Evolutionary conservation across 1,139 yeast species (phyloP).

Genomic region (Hansenula lynferdii): DNA sequence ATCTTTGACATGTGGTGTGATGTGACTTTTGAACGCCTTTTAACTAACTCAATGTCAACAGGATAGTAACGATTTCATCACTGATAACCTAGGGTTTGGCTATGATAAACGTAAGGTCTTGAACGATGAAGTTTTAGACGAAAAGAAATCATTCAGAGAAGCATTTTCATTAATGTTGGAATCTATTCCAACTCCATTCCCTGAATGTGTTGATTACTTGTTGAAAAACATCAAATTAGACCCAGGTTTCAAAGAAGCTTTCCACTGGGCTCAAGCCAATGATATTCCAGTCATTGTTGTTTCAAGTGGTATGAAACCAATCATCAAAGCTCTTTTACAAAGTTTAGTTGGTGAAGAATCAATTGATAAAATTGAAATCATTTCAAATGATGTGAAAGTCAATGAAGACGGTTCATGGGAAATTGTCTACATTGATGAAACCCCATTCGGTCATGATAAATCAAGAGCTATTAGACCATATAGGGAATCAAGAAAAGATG

Average conservation of each 20-base stretch:
- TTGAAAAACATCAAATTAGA: slow-evolving; percentile 66
- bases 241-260: slow-evolving; percentile 83
- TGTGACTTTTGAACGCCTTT: not conserved
- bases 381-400: slow-evolving; percentile 71
- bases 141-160: slow-evolving; percentile 65
- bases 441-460: slow-evolving; percentile 93
- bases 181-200: slow-evolving; percentile 70
- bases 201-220: slow-evolving; percentile 70
- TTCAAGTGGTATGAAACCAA: slow-evolving; percentile 90
- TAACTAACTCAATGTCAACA: slow-evolving; percentile 20
- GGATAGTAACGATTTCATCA: slow-evolving; percentile 88
- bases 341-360: slow-evolving; percentile 77
- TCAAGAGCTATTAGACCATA: slow-evolving; percentile 74
- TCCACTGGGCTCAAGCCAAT: slow-evolving; percentile 68
- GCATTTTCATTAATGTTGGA: slow-evolving; percentile 84
- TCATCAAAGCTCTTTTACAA: slow-evolving; percentile 70
- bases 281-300: slow-evolving; percentile 77
- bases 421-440: slow-evolving; percentile 78
- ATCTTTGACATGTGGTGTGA: no score
- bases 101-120: slow-evolving; percentile 56
- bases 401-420: slow-evolving; percentile 67
- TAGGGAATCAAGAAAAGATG: slow-evolving; percentile 37
- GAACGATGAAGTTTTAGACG: slow-evolving; percentile 70
- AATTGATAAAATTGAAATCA: slow-evolving; percentile 66
- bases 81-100: slow-evolving; percentile 90